phyloP scores from a whole-genome alignment of 169 alveolate genomes.

The Babesia sp. region DNA sequence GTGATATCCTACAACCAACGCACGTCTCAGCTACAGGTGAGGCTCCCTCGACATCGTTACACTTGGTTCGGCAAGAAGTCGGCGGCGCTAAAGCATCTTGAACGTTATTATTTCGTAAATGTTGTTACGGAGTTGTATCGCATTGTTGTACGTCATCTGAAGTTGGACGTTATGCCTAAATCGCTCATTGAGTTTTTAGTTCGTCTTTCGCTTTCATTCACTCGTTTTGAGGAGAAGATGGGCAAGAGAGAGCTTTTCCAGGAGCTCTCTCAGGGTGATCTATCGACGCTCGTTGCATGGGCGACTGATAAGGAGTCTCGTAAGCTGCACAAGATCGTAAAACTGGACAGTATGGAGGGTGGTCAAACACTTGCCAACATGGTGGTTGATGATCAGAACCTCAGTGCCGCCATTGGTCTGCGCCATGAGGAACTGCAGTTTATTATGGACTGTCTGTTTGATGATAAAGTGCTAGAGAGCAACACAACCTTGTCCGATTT shows the following conservation, averaged over 20 bases:
- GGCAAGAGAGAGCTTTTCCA: conserved; percentile 61
- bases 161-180: conserved; percentile 77
- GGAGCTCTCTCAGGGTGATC: conserved; percentile 51
- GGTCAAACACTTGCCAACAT: neutral
- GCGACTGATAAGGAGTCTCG: conserved; percentile 29
- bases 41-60: neutral
- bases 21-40: neutral
- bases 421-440: conserved; percentile 31
- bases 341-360: conserved; percentile 8
- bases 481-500: conserved; percentile 25
- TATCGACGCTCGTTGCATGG: conserved; percentile 28
- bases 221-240: conserved; percentile 59
- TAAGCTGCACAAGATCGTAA: conserved; percentile 28
- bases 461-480: conserved; percentile 26
- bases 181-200: conserved; percentile 68
- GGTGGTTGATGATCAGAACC: conserved; percentile 5
- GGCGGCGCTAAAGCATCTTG: conserved; percentile 39
- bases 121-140: conserved; percentile 73
- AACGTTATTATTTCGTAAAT: conserved; percentile 71
- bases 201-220: conserved; percentile 61
- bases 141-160: conserved; percentile 75
- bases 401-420: conserved; percentile 3
- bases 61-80: conserved; percentile 18
- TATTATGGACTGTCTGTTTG: conserved; percentile 42
- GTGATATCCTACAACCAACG: conserved; percentile 49